Conservation (phyloP, 2,329 filamentous ascomycete genomes). For the Rhinocladiella mackenziei region DNA sequence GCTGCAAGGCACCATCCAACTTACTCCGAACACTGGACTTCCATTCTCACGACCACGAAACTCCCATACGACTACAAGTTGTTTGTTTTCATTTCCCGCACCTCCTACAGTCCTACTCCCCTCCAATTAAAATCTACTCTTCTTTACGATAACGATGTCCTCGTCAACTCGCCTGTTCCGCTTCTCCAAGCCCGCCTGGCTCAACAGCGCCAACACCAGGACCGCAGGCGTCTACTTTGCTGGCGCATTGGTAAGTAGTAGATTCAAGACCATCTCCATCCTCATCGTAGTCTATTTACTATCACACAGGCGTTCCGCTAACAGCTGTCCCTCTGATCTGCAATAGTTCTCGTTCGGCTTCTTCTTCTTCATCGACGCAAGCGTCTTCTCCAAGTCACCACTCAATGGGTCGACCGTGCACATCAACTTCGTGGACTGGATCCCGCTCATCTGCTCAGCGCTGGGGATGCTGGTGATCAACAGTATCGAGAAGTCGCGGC, state of each 20-base stretch:
- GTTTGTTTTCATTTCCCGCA: too few relatives aligned
- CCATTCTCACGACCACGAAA: too few relatives aligned
- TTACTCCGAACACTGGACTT: too few relatives aligned
- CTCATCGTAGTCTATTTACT: neutral
- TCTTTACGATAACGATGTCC: conserved; percentile 5
- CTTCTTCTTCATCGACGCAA: conserved; percentile 65
- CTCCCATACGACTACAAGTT: too few relatives aligned
- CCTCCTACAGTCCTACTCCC: too few relatives aligned
- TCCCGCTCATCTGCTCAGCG: conserved; percentile 65
- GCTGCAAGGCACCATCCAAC: too few relatives aligned
- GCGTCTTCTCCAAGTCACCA: conserved; percentile 59
- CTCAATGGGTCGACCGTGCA: conserved; percentile 60
- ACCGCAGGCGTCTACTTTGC: conserved; percentile 63
- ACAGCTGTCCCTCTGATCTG: too few relatives aligned
- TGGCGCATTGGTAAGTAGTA: conserved; percentile 57
- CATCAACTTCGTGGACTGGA: conserved; percentile 69
- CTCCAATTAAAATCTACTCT: too few relatives aligned
- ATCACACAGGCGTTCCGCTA: neutral
- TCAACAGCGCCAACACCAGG: conserved; percentile 61
- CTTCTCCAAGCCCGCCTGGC: conserved; percentile 63
- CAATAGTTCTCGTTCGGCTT: conserved; percentile 68
- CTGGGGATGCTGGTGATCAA: conserved; percentile 71
- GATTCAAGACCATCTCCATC: neutral
- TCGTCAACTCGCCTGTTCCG: conserved; percentile 58
- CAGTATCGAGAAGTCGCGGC: conserved; percentile 63